Evolutionary conservation across 805 yeast species (phyloP).

Genomic region (Yarrowia sp.): DNA sequence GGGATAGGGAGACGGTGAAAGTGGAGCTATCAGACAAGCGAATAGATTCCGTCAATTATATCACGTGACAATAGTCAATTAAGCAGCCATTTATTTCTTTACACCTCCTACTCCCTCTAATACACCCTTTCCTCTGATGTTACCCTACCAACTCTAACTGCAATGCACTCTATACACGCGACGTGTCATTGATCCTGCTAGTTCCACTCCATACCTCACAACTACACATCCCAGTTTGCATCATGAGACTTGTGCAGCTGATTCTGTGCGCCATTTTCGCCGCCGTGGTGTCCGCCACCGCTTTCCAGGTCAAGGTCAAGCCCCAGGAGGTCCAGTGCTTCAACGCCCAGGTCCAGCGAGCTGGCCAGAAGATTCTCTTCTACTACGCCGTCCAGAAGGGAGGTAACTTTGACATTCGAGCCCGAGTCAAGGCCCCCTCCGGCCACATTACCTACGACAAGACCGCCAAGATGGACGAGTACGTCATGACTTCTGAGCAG

Average conservation of each 20-base stretch:
- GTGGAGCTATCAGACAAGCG: too few species aligned
- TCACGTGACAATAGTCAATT: not conserved
- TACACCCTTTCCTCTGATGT: not conserved
- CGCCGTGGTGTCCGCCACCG: constrained; percentile 36
- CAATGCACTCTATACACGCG: constrained; percentile 29
- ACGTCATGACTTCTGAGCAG: constrained; percentile 67
- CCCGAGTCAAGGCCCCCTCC: constrained; percentile 62
- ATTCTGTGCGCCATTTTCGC: constrained; percentile 36
- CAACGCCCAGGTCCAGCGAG: constrained; percentile 69
- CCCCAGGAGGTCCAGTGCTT: constrained; percentile 78
- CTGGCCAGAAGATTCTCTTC: constrained; percentile 68
- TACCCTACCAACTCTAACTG: constrained; percentile 37
- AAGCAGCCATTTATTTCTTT: too few species aligned
- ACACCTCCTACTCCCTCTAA: not conserved
- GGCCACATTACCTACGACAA: constrained; percentile 62
- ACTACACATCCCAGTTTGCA: not conserved
- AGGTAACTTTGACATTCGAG: constrained; percentile 81
- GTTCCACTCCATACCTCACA: constrained; percentile 1
- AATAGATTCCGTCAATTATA: too few species aligned
- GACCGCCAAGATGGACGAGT: constrained; percentile 81
- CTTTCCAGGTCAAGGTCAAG: constrained; percentile 70
- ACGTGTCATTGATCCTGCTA: constrained; percentile 36
- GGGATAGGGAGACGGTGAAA: not conserved
- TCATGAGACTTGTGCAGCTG: constrained; percentile 34
- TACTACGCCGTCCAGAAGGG: constrained; percentile 86